Percentiles rank a stretch among this genome's conserved stretches.
Evolutionary conservation across 2,329 filamentous ascomycete species (phyloP).

Genomic region (Diaporthe sp.): DNA sequence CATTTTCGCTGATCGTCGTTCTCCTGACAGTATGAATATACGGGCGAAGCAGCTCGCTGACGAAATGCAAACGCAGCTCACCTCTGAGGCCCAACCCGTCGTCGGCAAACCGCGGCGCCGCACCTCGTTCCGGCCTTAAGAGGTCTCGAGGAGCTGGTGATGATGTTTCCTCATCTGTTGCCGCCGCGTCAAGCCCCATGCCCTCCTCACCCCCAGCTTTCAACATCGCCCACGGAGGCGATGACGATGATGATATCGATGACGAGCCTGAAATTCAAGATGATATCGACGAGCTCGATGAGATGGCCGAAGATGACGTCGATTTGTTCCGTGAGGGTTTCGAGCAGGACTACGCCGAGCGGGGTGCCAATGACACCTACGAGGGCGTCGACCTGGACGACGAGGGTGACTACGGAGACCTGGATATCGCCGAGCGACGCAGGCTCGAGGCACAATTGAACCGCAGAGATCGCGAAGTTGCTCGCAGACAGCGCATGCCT

Average conservation of each 20-base stretch:
- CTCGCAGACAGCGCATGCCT: constrained; percentile 73
- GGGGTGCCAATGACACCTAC: constrained; percentile 76
- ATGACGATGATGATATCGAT: constrained; percentile 78
- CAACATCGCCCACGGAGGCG: constrained; percentile 72
- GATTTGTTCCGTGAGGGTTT: constrained; percentile 81
- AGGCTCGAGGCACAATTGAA: constrained; percentile 79
- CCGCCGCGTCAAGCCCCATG: constrained; percentile 69
- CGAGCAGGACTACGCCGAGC: constrained; percentile 75
- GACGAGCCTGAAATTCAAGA: constrained; percentile 79
- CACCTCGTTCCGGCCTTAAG: constrained; percentile 62
- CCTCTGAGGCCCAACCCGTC: constrained; percentile 84
- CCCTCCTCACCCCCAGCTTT: constrained; percentile 74
- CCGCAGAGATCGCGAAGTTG: constrained; percentile 78
- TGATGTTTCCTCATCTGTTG: constrained; percentile 62
- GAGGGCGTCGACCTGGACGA: constrained; percentile 80
- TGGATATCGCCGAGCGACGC: constrained; percentile 74
- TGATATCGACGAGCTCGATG: constrained; percentile 81
- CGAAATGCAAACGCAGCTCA: constrained; percentile 66
- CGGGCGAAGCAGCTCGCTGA: constrained; percentile 33
- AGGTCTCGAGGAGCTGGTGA: constrained; percentile 63
- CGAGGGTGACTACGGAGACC: constrained; percentile 77
- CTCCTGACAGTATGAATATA: background rate
- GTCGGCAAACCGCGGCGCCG: constrained; percentile 82
- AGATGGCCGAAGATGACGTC: constrained; percentile 83
- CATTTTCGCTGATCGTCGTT: background rate